Base-by-base conservation (phyloP, 441 rosid genomes). In the Erodium trifolium region DNA sequence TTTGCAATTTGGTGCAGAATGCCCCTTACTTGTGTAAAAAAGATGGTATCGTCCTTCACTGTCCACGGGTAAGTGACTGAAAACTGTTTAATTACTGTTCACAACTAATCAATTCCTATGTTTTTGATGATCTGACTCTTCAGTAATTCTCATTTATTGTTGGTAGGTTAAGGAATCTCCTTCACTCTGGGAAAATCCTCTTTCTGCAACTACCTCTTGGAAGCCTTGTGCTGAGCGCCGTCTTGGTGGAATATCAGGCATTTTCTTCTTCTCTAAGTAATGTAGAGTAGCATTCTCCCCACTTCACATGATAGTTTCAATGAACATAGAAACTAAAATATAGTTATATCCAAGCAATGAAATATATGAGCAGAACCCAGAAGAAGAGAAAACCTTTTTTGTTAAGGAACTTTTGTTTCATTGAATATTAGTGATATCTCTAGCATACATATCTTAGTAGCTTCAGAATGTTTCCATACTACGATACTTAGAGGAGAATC, bases 131-230 rank as follows among this genome's bases (percentile, higher is more conserved):
- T 4, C 8, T 55, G 5, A 71, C 71, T 10, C 71, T 57, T 66
- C 8, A 59, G 9, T 35, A 12, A 23, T 55, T 1, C 65, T 1
- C 65, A 49, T 65, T 78, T 45, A 2, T 77, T 17, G 37, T 71
- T 71, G 71, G 35, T 72, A 94, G 99, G 98, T 90, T n/a, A 92
- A 92, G 75, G 99, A 94, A 76, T 68, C 91, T 59, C 75, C 99
- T 76, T 94, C 99, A 14, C 97, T 93, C 0, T 94, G 99, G 99
- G 90, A 87, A 76, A 94, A 94, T 82, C 99, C 99, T 29, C 76
- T 74, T 73, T 90, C 99, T 64, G 87, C 99, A 19, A 94, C 99
- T 65, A 91, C 92, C 64, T 94, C 98, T 51, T 94, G 99, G 99
- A 94, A 88, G 82, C 97, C 99, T 72, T 94, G 99, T 70, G 98